Base-by-base conservation (phyloP, 108 stramenopile species). In the Parietichytrium sp. region DNA sequence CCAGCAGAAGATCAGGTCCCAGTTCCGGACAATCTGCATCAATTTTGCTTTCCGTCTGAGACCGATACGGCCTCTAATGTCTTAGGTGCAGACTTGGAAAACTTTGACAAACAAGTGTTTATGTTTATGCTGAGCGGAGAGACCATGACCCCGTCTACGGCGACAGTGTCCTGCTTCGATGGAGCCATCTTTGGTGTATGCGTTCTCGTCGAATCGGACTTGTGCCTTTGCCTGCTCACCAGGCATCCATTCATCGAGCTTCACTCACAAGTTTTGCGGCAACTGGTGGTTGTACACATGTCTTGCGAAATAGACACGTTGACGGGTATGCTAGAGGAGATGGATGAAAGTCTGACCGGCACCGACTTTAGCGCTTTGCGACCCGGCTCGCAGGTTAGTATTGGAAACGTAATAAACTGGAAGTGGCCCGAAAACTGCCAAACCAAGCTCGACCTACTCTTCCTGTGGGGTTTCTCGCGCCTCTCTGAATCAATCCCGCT, bases 61-160 rank as follows among this genome's bases (percentile, higher is more conserved):
- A 23, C 38, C 6, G 38, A 13, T 6, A 1, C 33, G 13, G 20
- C 33, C 20, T 42, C 42, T 23, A 42, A n/a, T n/a, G n/a, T n/a
- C n/a, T n/a, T n/a, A n/a, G n/a, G n/a, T n/a, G n/a, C n/a, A n/a
- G n/a, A n/a, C n/a, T n/a, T n/a, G n/a, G n/a, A n/a, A n/a, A n/a
- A n/a, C n/a, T n/a, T n/a, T n/a, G n/a, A n/a, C n/a, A n/a, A n/a
- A n/a, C n/a, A 10, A 27, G 13, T 33, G 15, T 72, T 72, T 72
- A 42, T 72, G 29, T 72, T 72, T 27, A 72, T 72, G 61, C 42
- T 72, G 1, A 72, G 61, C 42, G 61, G 61, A 23, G 61, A 72
- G 42, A 45, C 20, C 42, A n/a, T 42, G 42, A 72, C 61, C 7
- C 61, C 61, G 10, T 42, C 45, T n/a, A 72, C 61, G 2, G 38